These are phyloP conservation scores for Fagus crenata DNA, from an alignment of 306 rosid genomes.

Conservation along the genomic window DNA sequence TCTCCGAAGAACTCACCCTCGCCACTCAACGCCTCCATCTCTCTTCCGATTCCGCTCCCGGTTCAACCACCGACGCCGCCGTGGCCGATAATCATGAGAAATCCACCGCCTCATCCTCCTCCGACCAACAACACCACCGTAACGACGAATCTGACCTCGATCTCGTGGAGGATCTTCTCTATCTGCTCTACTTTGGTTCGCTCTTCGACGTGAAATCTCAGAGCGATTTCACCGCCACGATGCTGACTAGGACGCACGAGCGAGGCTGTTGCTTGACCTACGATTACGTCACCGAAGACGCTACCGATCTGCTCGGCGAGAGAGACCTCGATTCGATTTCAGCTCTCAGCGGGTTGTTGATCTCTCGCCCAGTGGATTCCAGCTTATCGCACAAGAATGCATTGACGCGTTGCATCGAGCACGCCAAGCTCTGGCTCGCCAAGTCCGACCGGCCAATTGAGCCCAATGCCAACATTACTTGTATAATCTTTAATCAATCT, in stretches of 20 bases:
- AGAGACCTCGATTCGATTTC: conserved; percentile 83
- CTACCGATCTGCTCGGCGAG: conserved; percentile 88
- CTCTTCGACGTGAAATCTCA: conserved; percentile 86
- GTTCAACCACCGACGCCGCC: conserved; percentile 15
- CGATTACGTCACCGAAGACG: conserved; percentile 93
- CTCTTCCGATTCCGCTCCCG: conserved; percentile 23
- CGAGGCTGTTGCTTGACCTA: conserved; percentile 92
- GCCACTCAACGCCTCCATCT: conserved; percentile 42
- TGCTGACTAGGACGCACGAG: conserved; percentile 86
- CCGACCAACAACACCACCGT: conserved; percentile 4
- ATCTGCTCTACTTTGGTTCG: conserved; percentile 83
- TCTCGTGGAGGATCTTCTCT: conserved; percentile 67
- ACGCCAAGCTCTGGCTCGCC: conserved; percentile 83
- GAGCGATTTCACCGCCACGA: conserved; percentile 78
- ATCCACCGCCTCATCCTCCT: conserved; percentile 25
- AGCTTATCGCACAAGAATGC: conserved; percentile 86
- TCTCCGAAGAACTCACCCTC: conserved; percentile 61
- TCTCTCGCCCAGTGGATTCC: conserved; percentile 77
- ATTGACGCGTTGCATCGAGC: conserved; percentile 72
- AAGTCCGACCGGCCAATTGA: conserved; percentile 68
- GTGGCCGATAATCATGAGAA: conserved; percentile 4
- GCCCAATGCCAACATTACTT: conserved; percentile 60
- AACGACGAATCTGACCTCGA: conserved; percentile 25
- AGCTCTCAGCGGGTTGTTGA: conserved; percentile 54
- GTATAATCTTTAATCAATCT: conserved; percentile 32